Evolutionary conservation across 805 yeast genomes (phyloP).

Genomic region (Cyberlindnera euphorbiiphila): DNA sequence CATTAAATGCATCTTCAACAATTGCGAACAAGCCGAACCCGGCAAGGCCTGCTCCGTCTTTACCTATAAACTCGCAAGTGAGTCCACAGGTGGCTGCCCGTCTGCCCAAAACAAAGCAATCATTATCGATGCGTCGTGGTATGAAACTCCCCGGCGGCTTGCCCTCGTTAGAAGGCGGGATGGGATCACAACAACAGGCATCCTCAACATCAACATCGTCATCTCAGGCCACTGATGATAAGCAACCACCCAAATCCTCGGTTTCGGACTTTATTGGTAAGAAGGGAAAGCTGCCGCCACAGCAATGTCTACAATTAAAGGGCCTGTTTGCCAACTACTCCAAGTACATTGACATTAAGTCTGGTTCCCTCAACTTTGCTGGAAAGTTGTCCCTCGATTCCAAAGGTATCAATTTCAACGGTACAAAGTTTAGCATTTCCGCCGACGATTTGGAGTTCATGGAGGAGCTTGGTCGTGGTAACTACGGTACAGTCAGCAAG

Average conservation of each 20-base stretch:
- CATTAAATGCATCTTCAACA: constrained; percentile 7
- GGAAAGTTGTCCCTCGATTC: constrained; percentile 93
- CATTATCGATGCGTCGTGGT: constrained; percentile 81
- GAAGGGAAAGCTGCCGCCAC: constrained; percentile 23
- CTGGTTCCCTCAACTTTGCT: constrained; percentile 87
- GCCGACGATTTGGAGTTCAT: constrained; percentile 78
- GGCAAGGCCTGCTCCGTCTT: constrained; percentile 29
- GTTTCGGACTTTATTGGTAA: constrained; percentile 25
- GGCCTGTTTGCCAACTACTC: constrained; percentile 82
- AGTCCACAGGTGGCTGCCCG: constrained; percentile 77
- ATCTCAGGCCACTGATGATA: constrained; percentile 16
- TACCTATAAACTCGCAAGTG: constrained; percentile 48
- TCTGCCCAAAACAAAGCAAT: constrained; percentile 75
- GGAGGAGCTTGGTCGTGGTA: constrained; percentile 92
- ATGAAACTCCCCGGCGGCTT: constrained; percentile 80
- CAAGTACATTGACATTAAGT: constrained; percentile 84
- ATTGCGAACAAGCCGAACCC: constrained; percentile 20
- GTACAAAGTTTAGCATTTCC: constrained; percentile 81
- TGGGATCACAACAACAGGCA: constrained; percentile 20
- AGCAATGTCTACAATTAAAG: constrained; percentile 32
- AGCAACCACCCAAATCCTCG: constrained; percentile 9
- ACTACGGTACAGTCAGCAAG: constrained; percentile 92
- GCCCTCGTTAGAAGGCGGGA: constrained; percentile 48
- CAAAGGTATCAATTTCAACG: constrained; percentile 88
- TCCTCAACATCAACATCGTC: constrained; percentile 16